Evolutionary conservation across 2,329 filamentous ascomycete species (phyloP), one percentile per base, ranked within the genome.

Genomic region (Clathrospora elynae): DNA sequence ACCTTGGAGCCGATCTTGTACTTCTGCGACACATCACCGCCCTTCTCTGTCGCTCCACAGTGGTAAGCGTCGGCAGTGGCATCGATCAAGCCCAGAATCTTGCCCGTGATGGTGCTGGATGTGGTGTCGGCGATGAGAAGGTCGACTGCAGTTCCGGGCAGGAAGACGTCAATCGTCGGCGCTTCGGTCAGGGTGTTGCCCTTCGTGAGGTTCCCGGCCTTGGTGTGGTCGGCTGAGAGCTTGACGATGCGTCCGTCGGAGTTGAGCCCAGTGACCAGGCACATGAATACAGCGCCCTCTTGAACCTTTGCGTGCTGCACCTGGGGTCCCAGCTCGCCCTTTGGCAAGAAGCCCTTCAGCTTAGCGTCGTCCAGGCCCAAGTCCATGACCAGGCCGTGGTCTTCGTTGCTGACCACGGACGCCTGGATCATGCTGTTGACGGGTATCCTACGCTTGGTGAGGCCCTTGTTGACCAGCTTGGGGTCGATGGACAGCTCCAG

Each of bases 381-480:
- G 57, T 96, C 90, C 90, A 99, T 96, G 42, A 97, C 82, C 44
- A 93, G 80, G 49, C 93, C 93, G 63, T 96, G 91, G 60, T 99
- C 95, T 71, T 99, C 92, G n/a, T 95, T 86, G 70, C 92, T 99
- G 35, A 81, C 73, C 17, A 99, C 85, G 0, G 90, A 86, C 2
- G 90, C 92, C 79, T 97, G 95, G 13, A 97, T 75, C 31, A 88
- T 90, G 53, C 78, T 79, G 62, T 95, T 86, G 26, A 80, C 72
- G 7, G 93, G 83, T 7, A 96, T 71, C 59, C 90, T 89, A 26
- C 86, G 82, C 54, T 82, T 80, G 3, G 80, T 76, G 14, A 99
- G 75, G 1, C 88, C 86, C 2, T 80, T 79, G 67, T 99, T 99
- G 40, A 89, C 79, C 49, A 88, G 80, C 46, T 80, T 79, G 2